A percentile compares a stretch with the other conserved stretches of the same genome.
These are phyloP conservation scores for Candida pseudoglaebosa DNA, from an alignment of 805 yeast genomes.

Conservation along the genomic window DNA sequence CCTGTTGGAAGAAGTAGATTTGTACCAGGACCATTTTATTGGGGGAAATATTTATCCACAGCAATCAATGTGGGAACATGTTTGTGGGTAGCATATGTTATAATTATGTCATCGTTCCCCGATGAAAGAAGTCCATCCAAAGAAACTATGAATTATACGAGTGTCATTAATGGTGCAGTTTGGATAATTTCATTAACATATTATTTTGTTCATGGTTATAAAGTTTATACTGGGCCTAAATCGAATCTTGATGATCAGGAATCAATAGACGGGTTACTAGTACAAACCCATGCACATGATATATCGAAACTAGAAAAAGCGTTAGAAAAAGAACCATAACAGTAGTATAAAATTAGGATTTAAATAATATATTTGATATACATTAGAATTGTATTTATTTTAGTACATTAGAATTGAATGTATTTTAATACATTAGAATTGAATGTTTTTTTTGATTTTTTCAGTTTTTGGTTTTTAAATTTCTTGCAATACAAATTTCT, in stretches of 20 bases:
- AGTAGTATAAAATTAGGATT: too few relatives aligned
- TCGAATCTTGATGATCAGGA: conserved; percentile 20
- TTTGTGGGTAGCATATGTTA: conserved; percentile 48
- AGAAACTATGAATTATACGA: conserved; percentile 64
- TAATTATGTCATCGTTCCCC: conserved; percentile 63
- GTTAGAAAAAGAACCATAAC: too few relatives aligned
- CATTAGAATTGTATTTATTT: too few relatives aligned
- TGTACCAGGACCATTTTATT: conserved; percentile 62
- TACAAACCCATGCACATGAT: too few relatives aligned
- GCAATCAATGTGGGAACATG: conserved; percentile 43
- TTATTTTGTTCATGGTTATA: conserved; percentile 50
- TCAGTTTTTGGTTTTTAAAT: too few relatives aligned
- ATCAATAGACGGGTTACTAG: conserved; percentile 4
- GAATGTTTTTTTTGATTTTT: too few relatives aligned
- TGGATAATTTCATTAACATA: conserved; percentile 53
- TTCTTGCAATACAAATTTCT: too few relatives aligned
- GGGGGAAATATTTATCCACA: conserved; percentile 49
- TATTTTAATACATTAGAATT: too few relatives aligned
- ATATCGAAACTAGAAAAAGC: too few relatives aligned
- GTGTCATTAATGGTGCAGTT: conserved; percentile 58
- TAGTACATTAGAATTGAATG: neutral
- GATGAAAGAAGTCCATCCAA: conserved; percentile 35
- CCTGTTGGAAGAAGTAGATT: conserved; percentile 49
- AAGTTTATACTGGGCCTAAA: conserved; percentile 55
- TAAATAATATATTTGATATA: too few relatives aligned